Evolutionary conservation across 2,329 filamentous ascomycete species (phyloP).

Genomic region (Zalaria sp.): DNA sequence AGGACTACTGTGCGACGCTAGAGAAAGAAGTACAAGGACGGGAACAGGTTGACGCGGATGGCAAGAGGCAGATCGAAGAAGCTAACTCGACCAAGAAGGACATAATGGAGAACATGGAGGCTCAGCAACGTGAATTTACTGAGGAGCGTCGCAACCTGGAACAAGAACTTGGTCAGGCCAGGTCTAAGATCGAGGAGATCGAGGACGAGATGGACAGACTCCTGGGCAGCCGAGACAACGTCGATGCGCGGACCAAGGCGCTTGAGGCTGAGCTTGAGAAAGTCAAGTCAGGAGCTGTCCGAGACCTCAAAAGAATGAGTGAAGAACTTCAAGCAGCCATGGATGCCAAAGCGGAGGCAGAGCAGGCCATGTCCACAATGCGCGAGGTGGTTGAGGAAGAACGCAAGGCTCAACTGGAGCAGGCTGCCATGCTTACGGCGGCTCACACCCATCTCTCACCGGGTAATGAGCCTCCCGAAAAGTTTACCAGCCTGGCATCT

Average conservation of each 20-base stretch:
- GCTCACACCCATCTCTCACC: constrained; percentile 26
- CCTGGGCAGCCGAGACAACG: constrained; percentile 67
- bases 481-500: constrained; percentile 21
- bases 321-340: constrained; percentile 26
- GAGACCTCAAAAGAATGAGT: constrained; percentile 42
- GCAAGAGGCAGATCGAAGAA: constrained; percentile 63
- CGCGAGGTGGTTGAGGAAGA: constrained; percentile 42
- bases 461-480: constrained; percentile 18
- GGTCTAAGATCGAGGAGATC: constrained; percentile 66
- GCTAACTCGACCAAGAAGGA: constrained; percentile 87
- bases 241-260: constrained; percentile 52
- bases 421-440: constrained; percentile 15
- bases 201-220: constrained; percentile 87
- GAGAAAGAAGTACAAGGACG: constrained; percentile 51
- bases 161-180: constrained; percentile 62
- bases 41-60: constrained; percentile 42
- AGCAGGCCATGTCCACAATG: constrained; percentile 31
- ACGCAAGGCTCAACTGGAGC: constrained; percentile 28
- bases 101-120: constrained; percentile 86
- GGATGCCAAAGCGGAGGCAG: constrained; percentile 13
- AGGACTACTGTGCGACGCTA: constrained; percentile 49
- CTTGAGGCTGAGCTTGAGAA: constrained; percentile 60
- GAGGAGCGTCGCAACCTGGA: constrained; percentile 75
- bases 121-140: constrained; percentile 75
- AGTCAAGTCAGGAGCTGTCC: constrained; percentile 32